Percentiles rank a stretch among this genome's conserved stretches.
These are phyloP conservation scores for Platanus orientalis DNA, from an alignment of 164 flowering plant genomes.

Conservation along the genomic window DNA sequence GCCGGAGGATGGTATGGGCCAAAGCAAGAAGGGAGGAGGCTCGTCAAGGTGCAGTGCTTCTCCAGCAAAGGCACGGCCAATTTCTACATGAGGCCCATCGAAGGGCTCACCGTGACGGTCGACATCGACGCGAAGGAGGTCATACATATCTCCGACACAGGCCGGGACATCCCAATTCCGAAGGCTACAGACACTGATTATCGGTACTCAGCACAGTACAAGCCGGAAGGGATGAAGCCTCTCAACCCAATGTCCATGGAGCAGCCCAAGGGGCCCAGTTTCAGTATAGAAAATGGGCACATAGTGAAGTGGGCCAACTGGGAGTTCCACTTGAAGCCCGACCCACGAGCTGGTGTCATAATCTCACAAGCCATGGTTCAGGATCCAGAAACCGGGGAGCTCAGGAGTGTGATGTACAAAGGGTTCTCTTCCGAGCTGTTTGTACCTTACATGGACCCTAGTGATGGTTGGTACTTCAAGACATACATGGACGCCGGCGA, in stretches of 20 bases:
- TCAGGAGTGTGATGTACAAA: constrained; percentile 62
- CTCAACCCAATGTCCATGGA: constrained; percentile 59
- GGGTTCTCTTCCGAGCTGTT: constrained; percentile 65
- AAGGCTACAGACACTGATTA: constrained; percentile 41
- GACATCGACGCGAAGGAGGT: constrained; percentile 46
- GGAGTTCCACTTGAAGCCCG: constrained; percentile 63
- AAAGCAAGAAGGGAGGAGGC: constrained; percentile 42
- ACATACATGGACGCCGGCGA: constrained; percentile 78
- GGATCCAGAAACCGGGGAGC: constrained; percentile 45
- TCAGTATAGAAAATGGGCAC: constrained; percentile 37
- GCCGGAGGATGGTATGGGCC: constrained; percentile 58
- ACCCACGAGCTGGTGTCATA: constrained; percentile 57
- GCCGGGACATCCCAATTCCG: constrained; percentile 44
- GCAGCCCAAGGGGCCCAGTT: constrained; percentile 63
- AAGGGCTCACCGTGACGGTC: constrained; percentile 45
- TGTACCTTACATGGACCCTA: constrained; percentile 77
- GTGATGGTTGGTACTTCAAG: constrained; percentile 60
- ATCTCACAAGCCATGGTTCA: constrained; percentile 49
- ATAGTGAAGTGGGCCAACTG: constrained; percentile 66
- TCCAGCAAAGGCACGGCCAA: constrained; percentile 40
- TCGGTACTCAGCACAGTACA: constrained; percentile 16
- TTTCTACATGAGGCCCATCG: constrained; percentile 75
- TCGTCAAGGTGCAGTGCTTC: constrained; percentile 54
- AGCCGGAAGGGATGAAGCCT: constrained; percentile 14
- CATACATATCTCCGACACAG: constrained; percentile 29